These are phyloP conservation scores for Penicillium daleae DNA, from an alignment of 495 filamentous ascomycete species.

Conservation along the genomic window DNA sequence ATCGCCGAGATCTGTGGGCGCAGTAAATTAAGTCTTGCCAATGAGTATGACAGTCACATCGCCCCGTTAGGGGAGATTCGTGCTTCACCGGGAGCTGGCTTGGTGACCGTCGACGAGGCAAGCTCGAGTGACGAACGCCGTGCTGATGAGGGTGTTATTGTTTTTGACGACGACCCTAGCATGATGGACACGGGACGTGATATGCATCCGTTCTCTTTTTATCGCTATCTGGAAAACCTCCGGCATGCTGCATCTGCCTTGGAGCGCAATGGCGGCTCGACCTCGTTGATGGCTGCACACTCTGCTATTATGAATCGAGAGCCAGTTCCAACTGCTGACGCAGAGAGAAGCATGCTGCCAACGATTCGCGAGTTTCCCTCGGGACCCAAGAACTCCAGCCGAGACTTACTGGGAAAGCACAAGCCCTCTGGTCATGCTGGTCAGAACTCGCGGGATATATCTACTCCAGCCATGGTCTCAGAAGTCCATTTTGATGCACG, in stretches of 20 bases:
- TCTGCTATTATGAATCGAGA: slow-evolving; percentile 12
- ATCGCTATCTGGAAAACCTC: slow-evolving; percentile 39
- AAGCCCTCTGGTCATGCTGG: slow-evolving; percentile 13
- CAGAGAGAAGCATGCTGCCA: slow-evolving; percentile 14
- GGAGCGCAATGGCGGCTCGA: slow-evolving; percentile 16
- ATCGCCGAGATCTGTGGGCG: slow-evolving; percentile 68
- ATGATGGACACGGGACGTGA: slow-evolving; percentile 32
- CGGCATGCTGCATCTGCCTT: slow-evolving; percentile 25
- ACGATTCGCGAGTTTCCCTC: slow-evolving; percentile 40
- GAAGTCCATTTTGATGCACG: slow-evolving; percentile 47
- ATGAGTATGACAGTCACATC: slow-evolving; percentile 66
- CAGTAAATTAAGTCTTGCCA: slow-evolving; percentile 63
- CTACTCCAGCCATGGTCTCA: slow-evolving; percentile 45
- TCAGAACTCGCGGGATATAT: slow-evolving; percentile 23
- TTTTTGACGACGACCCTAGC: slow-evolving; percentile 43
- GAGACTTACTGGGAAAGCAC: slow-evolving; percentile 35
- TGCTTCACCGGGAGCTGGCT: slow-evolving; percentile 37
- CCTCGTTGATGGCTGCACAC: slow-evolving; percentile 12
- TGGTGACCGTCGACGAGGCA: slow-evolving; percentile 49
- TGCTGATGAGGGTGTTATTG: slow-evolving; percentile 37
- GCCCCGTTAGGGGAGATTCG: slow-evolving; percentile 63
- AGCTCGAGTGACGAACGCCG: slow-evolving; percentile 40
- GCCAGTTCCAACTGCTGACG: slow-evolving; percentile 2
- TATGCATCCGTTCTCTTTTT: slow-evolving; percentile 36
- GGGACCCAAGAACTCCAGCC: slow-evolving; percentile 33